A percentile compares a stretch with the other conserved stretches of the same genome.
These are phyloP conservation scores for Sugiyamaella chiloensis DNA, from an alignment of 805 yeast species.

Conservation along the genomic window DNA sequence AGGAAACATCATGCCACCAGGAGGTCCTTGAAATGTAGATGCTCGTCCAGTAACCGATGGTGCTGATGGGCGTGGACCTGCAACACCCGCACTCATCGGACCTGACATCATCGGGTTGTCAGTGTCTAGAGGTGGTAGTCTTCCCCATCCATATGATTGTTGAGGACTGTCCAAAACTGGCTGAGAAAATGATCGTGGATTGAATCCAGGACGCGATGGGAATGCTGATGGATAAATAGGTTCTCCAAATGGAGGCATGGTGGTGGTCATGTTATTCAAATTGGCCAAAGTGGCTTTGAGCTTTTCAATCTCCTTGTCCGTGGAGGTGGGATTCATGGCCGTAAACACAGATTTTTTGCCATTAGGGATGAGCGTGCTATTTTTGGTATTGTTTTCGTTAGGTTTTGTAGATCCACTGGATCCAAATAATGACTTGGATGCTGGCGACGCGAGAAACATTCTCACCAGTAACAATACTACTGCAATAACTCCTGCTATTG, in stretches of 20 bases:
- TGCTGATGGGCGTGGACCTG: background rate
- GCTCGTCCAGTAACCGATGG: background rate
- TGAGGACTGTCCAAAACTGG: background rate
- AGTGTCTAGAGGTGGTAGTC: slow-evolving; percentile 1
- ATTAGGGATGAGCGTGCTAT: background rate
- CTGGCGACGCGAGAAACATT: background rate
- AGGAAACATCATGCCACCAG: background rate
- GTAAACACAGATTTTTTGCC: background rate
- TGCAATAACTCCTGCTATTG: slow-evolving; percentile 14
- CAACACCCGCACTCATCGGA: background rate
- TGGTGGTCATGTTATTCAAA: background rate
- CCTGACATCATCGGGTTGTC: background rate
- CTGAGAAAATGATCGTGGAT: slow-evolving; percentile 3
- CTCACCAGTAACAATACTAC: slow-evolving; percentile 9
- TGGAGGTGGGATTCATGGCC: background rate
- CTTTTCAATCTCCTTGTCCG: slow-evolving; percentile 2
- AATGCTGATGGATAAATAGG: background rate
- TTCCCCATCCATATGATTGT: background rate
- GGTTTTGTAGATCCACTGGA: background rate
- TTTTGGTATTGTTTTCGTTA: background rate
- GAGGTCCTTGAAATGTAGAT: background rate
- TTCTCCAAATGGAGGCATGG: background rate
- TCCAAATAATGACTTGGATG: background rate
- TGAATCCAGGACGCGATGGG: background rate
- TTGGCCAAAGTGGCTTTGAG: background rate